Evolutionary conservation across 2,329 filamentous ascomycete genomes (phyloP).

Genomic region (Trichoderma sp.): DNA sequence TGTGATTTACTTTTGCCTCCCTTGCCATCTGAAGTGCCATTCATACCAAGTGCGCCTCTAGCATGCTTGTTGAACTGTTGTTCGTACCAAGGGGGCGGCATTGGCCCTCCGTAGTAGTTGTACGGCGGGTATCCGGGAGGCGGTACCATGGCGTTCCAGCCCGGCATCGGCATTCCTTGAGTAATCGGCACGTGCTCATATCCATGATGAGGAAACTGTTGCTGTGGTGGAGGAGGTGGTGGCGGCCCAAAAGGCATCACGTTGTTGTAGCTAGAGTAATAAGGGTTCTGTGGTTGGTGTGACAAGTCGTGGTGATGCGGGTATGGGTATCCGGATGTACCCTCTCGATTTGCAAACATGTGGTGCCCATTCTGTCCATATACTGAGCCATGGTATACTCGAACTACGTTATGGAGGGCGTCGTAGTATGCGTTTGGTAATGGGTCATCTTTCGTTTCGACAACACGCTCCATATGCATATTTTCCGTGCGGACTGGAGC

Average conservation of each 20-base stretch:
- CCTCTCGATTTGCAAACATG: conserved; percentile 51
- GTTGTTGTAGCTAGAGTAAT: conserved; percentile 43
- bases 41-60: conserved; percentile 12
- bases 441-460: conserved; percentile 56
- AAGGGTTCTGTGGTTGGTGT: conserved; percentile 48
- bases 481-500: conserved; percentile 52
- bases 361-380: conserved; percentile 51
- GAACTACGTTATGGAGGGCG: conserved; percentile 51
- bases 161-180: conserved; percentile 33
- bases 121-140: conserved; percentile 29
- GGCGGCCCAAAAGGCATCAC: conserved; percentile 27
- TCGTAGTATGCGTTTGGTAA: conserved; percentile 63
- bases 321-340: conserved; percentile 35
- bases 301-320: conserved; percentile 46
- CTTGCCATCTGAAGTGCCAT: not conserved
- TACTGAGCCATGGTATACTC: conserved; percentile 58
- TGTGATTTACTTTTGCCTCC: not conserved
- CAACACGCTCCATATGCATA: conserved; percentile 57
- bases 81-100: conserved; percentile 1
- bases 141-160: conserved; percentile 31
- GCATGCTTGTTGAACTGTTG: conserved; percentile 18
- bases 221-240: not conserved
- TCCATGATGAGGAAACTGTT: conserved; percentile 8
- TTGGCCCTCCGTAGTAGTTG: conserved; percentile 8
- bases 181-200: conserved; percentile 37